These are phyloP conservation scores for Polysphondylium violaceum DNA, from an alignment of 78 protist species.

Conservation along the genomic window DNA sequence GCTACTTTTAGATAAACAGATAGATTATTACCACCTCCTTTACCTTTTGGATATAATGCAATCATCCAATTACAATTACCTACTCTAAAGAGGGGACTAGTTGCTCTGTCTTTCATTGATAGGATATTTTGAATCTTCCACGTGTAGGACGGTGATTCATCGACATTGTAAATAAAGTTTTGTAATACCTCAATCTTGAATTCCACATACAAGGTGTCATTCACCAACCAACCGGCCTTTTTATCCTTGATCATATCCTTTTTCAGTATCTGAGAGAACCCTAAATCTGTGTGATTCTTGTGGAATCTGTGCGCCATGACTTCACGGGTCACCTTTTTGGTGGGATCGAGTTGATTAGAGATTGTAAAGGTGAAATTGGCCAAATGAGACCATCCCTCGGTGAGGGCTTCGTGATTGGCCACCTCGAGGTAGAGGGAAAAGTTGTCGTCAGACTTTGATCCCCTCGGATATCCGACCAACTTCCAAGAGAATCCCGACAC, in stretches of 20 bases:
- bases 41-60: conserved; percentile 75
- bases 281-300: conserved; percentile 52
- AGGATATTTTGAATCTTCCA: conserved; percentile 62
- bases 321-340: conserved; percentile 31
- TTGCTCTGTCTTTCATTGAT: conserved; percentile 59
- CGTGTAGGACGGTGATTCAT: conserved; percentile 23
- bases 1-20: conserved; percentile 70
- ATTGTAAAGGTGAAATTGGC: conserved; percentile 63
- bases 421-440: conserved; percentile 60
- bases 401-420: conserved; percentile 38
- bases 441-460: conserved; percentile 53
- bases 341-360: conserved; percentile 18
- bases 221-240: conserved; percentile 47
- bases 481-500: conserved; percentile 64
- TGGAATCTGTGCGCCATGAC: conserved; percentile 67
- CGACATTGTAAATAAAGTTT: conserved; percentile 13
- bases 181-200: conserved; percentile 40
- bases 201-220: conserved; percentile 34
- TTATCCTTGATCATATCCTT: conserved; percentile 58
- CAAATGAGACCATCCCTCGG: conserved; percentile 67
- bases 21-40: conserved; percentile 45
- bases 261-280: conserved; percentile 62
- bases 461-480: conserved; percentile 62
- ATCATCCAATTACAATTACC: conserved; percentile 72
- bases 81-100: conserved; percentile 36